Evolutionary conservation across 2,329 filamentous ascomycete genomes (phyloP).

Genomic region (Huntiella bhutanensis): DNA sequence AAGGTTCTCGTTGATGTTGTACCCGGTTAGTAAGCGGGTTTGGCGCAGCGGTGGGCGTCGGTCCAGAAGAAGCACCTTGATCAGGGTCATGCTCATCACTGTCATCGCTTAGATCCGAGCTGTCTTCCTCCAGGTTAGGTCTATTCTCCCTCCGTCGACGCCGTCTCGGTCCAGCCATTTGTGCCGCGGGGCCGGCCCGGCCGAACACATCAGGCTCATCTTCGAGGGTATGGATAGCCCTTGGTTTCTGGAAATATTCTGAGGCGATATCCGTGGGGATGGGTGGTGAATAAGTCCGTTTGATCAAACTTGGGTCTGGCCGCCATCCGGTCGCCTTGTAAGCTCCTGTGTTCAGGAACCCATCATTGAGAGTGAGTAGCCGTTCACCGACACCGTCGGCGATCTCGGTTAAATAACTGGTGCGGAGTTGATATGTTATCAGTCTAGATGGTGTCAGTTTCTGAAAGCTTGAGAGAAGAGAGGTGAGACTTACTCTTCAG

Average conservation of each 20-base stretch:
- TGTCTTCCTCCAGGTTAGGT: slow-evolving; percentile 53
- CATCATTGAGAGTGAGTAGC: slow-evolving; percentile 62
- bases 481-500: slow-evolving; percentile 9
- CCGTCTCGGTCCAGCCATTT: slow-evolving; percentile 48
- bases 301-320: slow-evolving; percentile 53
- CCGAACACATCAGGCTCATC: slow-evolving; percentile 56
- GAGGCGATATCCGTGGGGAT: slow-evolving; percentile 68
- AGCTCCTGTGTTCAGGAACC: slow-evolving; percentile 58
- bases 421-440: slow-evolving; percentile 64
- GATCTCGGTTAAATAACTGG: slow-evolving; percentile 60
- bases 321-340: slow-evolving; percentile 74
- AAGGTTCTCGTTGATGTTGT: slow-evolving; percentile 36
- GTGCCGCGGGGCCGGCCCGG: slow-evolving; percentile 47
- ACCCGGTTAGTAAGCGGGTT: slow-evolving; percentile 22
- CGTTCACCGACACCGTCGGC: slow-evolving; percentile 73
- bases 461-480: neutral
- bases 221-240: slow-evolving; percentile 44
- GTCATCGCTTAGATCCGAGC: slow-evolving; percentile 68
- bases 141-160: slow-evolving; percentile 51
- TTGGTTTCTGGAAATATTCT: slow-evolving; percentile 64
- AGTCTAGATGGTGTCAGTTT: slow-evolving; percentile 30
- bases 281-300: slow-evolving; percentile 68
- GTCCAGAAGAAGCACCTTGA: slow-evolving; percentile 28
- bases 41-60: neutral
- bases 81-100: slow-evolving; percentile 57